These are phyloP conservation scores for Dactylis glomerata DNA, from an alignment of 176 grass and related monocot genomes.

Conservation along the genomic window DNA sequence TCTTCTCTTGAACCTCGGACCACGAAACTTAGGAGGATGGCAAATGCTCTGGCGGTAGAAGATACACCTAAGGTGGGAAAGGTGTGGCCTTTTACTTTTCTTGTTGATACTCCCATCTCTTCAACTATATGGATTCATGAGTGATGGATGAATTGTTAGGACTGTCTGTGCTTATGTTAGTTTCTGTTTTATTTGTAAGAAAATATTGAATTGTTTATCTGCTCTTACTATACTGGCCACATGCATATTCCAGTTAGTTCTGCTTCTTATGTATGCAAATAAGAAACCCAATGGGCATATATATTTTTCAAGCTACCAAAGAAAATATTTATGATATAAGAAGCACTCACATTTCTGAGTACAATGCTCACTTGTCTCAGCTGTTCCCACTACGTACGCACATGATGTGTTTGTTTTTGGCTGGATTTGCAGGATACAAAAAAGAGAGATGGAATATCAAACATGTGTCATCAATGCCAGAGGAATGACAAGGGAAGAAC, in stretches of 20 bases:
- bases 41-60: background rate
- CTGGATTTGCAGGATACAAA: constrained; percentile 9
- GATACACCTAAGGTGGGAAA: background rate
- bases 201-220: background rate
- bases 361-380: background rate
- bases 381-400: background rate
- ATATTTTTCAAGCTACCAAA: background rate
- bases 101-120: background rate
- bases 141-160: background rate
- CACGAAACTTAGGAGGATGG: background rate
- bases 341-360: background rate
- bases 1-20: background rate
- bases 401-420: background rate
- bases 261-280: background rate
- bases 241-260: background rate
- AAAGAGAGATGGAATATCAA: background rate
- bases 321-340: background rate
- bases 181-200: background rate
- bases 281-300: background rate
- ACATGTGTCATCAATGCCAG: constrained; percentile 85
- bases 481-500: constrained; percentile 60
- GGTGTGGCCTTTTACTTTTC: constrained; percentile 2
- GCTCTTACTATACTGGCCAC: background rate
- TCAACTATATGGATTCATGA: background rate
- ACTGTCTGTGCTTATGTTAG: background rate